These are phyloP conservation scores for Carallia pectinifolia DNA, from an alignment of 345 rosid genomes.

Conservation along the genomic window DNA sequence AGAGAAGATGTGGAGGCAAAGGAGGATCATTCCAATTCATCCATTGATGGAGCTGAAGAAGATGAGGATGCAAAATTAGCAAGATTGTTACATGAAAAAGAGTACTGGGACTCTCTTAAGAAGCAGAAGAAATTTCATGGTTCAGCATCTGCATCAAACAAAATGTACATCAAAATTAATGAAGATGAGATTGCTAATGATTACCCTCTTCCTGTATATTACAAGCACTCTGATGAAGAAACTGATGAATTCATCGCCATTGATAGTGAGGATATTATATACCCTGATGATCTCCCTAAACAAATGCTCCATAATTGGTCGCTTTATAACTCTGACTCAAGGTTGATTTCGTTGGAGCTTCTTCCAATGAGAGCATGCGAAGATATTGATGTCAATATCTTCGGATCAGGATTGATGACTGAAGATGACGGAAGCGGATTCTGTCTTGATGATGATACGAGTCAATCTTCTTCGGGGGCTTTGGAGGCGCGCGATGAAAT, in stretches of 20 bases:
- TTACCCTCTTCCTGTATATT: slow-evolving; percentile 83
- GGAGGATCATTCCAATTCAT: slow-evolving; percentile 19
- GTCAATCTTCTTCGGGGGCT: slow-evolving; percentile 41
- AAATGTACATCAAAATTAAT: slow-evolving; percentile 62
- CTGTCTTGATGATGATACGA: slow-evolving; percentile 41
- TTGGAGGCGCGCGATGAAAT: slow-evolving; percentile 31
- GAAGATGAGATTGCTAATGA: slow-evolving; percentile 85
- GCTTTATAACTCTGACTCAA: slow-evolving; percentile 68
- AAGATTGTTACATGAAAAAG: slow-evolving; percentile 69
- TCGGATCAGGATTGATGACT: slow-evolving; percentile 70
- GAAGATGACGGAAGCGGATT: slow-evolving; percentile 65
- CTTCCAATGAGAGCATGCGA: slow-evolving; percentile 73
- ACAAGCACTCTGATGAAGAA: slow-evolving; percentile 54
- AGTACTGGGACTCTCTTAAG: slow-evolving; percentile 51
- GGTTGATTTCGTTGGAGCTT: slow-evolving; percentile 75
- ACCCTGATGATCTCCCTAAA: slow-evolving; percentile 56
- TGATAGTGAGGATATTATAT: slow-evolving; percentile 33
- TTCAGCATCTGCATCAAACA: slow-evolving; percentile 44
- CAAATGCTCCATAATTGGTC: slow-evolving; percentile 81
- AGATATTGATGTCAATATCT: slow-evolving; percentile 70
- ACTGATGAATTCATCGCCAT: slow-evolving; percentile 58
- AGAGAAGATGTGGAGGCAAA: slow-evolving; percentile 15
- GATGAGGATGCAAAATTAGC: slow-evolving; percentile 66
- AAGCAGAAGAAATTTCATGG: slow-evolving; percentile 45
- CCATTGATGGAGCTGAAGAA: slow-evolving; percentile 37